Evolutionary conservation across 352 stramenopile species (phyloP), one percentile per base, ranked within the genome.

Genomic region (Pythium dissotocum): DNA sequence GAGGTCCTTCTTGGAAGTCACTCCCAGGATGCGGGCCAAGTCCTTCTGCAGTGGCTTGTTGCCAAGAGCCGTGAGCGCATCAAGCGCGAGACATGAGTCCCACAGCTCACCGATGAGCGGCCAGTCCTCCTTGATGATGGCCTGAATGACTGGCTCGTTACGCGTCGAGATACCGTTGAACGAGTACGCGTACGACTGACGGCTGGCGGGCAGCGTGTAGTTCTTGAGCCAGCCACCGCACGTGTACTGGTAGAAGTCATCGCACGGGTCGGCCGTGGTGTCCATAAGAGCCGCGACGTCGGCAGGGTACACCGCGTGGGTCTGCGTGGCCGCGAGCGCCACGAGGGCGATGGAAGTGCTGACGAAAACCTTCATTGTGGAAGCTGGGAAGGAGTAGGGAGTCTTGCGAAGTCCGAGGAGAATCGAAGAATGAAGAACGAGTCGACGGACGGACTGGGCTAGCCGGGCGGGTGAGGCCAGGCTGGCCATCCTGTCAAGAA

Each of bases 161-260:
- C 59, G 59, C 7, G 67, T 61, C 21, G 51, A 7, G 21, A 79
- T 75, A 16, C 26, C 55, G 12, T 58, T 60, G 38, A 77, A 77
- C 24, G 69, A 71, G 30, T 56, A 61, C 30, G 56, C 38, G 53
- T 65, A 72, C 24, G 35, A 44, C 32, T 51, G 26, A 10, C 51
- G 26, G 36, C 74, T 60, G 4, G 42, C 32, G 2, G 73, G 59
- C 2, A 79, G 49, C 26, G 55, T 57, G 42, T 51, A 71, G 57
- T 77, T 72, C 48, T 62, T 61, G 36, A 76, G 8, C 73, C 73
- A 79, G 14, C 13, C 33, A 21, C 73, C 73, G 44, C 73, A 77
- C 21, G 69, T 56, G 54, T 77, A 73, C 40, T 59, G 63, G 46
- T 58, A 79, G 58, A 79, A 79, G 61, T 79, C 73, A 16, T 71